These are phyloP conservation scores for Solanum ossicruentum DNA, from an alignment of 257 asterid genomes.

Conservation along the genomic window DNA sequence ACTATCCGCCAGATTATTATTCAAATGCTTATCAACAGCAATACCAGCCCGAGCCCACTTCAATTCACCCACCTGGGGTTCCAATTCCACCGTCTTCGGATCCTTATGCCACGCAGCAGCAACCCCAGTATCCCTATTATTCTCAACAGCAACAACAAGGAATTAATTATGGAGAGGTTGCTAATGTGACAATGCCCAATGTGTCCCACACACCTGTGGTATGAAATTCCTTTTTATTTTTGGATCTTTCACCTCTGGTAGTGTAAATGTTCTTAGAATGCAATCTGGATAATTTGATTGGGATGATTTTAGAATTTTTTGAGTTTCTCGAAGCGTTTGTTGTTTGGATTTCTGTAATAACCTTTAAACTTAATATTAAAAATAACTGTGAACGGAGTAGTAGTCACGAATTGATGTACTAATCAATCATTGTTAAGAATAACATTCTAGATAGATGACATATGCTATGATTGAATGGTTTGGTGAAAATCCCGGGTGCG, in stretches of 20 bases:
- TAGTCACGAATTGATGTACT: not conserved
- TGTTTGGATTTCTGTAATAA: not conserved
- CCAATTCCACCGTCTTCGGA: conserved; percentile 1
- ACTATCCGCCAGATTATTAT: not conserved
- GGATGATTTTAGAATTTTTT: not conserved
- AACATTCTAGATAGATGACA: not conserved
- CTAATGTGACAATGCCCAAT: not conserved
- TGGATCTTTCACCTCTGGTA: not conserved
- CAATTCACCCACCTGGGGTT: conserved; percentile 42
- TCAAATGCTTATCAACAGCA: conserved; percentile 14
- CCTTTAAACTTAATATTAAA: not conserved
- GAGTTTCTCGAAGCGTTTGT: not conserved
- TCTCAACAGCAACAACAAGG: not conserved
- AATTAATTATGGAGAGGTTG: not conserved
- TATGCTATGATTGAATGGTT: not conserved
- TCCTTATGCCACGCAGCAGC: not conserved
- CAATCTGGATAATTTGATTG: not conserved
- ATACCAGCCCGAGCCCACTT: conserved; percentile 17
- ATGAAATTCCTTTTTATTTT: not conserved
- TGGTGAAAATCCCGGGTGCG: not conserved
- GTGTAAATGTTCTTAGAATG: not conserved
- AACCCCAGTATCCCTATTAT: not conserved
- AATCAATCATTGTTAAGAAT: not conserved
- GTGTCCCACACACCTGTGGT: not conserved
- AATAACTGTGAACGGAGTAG: not conserved